Evolutionary conservation across 2,329 filamentous ascomycete species (phyloP).

Genomic region (Phyllosticta capitalensis): DNA sequence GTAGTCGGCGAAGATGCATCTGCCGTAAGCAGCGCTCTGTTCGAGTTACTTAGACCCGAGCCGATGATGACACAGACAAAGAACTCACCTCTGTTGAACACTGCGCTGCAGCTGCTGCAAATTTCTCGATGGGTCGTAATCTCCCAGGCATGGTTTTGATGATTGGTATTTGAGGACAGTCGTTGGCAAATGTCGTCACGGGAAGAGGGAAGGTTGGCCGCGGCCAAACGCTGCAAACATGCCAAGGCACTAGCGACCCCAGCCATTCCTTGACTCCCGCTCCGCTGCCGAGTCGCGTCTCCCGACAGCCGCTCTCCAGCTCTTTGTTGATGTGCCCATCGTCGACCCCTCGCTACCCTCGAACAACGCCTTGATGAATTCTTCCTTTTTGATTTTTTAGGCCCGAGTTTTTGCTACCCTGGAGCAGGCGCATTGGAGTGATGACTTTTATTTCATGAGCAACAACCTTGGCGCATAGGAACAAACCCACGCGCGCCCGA

Average conservation of each 20-base stretch:
- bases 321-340: constrained; percentile 3
- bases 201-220: background rate
- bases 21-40: constrained; percentile 77
- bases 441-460: constrained; percentile 6
- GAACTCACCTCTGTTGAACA: constrained; percentile 53
- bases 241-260: background rate
- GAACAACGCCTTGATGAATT: background rate
- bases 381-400: constrained; percentile 8
- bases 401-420: constrained; percentile 1
- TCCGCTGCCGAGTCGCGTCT: background rate
- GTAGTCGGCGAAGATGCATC: constrained; percentile 85
- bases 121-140: constrained; percentile 57
- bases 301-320: background rate
- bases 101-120: constrained; percentile 55
- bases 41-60: background rate
- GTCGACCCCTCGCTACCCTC: background rate
- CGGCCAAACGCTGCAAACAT: background rate
- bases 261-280: background rate
- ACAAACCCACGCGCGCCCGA: constrained; percentile 15
- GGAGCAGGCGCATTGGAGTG: constrained; percentile 3
- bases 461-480: constrained; percentile 1
- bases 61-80: background rate
- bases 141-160: constrained; percentile 33
- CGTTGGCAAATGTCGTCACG: background rate
- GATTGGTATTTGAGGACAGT: background rate